Evolutionary conservation across 108 stramenopile genomes (phyloP), one percentile per base, ranked within the genome.

Genomic region (Stephanodiscus triporus): DNA sequence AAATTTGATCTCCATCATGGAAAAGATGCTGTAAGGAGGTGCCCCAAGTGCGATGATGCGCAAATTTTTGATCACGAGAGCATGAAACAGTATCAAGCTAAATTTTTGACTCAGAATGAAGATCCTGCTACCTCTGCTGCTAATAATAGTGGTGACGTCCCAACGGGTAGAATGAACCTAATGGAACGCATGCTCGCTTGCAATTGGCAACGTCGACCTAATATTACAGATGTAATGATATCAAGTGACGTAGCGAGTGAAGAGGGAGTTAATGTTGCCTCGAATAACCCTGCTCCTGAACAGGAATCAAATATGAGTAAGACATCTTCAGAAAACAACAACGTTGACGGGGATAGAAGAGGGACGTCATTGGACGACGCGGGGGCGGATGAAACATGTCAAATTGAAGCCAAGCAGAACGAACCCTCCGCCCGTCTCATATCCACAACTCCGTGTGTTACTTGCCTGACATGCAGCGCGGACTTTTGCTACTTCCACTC

Each of bases 401-500:
- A 40, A 9, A 40, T 40, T 11, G 40, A 40, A 40, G 9, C 40
- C 40, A 40, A 32, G 70, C 67, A 72, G 77, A 40, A 55, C 65
- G 20, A 30, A 17, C 43, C 34, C 37, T 27, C 37, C 36, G 6
- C 40, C 45, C 68, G 56, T 22, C 14, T 48, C 16, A 64, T 53
- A 48, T 77, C 76, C 42, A 77, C 50, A 16, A 37, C n/a, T 45
- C 75, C 78, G 42, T 63, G 56, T 59, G 83, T 86, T 42, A 63
- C 24, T 2, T 86, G 86, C 56, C 42, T 54, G 19, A 57, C n/a
- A 24, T 86, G 86, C 58, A 36, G 55, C 22, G 54, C 59, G 6
- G 80, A 75, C 17, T 87, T 82, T 64, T 87, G 86, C 51, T 87
- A 86, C 63, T 75, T 78, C 42, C 86, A 87, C 47, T 83, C 82